Evolutionary conservation across 148 eudicot species (phyloP).

Genomic region (Rhododendron griersonianum): DNA sequence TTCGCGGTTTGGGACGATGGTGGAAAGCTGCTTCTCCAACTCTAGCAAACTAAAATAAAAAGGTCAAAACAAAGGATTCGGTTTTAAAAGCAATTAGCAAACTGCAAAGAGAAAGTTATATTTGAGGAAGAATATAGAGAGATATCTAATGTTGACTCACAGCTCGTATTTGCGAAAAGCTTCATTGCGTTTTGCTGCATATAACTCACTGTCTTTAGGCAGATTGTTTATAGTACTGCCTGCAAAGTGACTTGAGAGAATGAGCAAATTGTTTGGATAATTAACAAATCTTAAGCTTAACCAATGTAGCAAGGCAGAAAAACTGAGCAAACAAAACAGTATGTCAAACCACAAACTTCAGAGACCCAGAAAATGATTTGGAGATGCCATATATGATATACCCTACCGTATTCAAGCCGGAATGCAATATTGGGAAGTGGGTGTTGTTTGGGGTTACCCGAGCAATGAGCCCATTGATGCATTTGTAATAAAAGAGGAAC

Average conservation of each 20-base stretch:
- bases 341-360: not conserved
- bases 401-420: not conserved
- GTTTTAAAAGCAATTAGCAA: not conserved
- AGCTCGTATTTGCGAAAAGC: constrained; percentile 64
- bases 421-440: not conserved
- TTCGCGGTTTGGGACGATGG: constrained; percentile 29
- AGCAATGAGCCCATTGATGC: not conserved
- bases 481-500: not conserved
- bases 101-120: not conserved
- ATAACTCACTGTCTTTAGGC: constrained; percentile 58
- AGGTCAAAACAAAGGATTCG: not conserved
- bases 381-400: not conserved
- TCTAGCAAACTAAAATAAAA: constrained; percentile 51
- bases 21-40: constrained; percentile 67
- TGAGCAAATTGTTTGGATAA: not conserved
- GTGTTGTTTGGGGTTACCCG: not conserved
- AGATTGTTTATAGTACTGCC: constrained; percentile 38
- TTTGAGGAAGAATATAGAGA: not conserved
- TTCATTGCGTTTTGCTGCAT: constrained; percentile 59
- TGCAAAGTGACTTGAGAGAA: constrained; percentile 23
- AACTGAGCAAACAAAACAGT: not conserved
- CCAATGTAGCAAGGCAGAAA: not conserved
- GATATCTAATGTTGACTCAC: constrained; percentile 36
- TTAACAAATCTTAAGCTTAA: not conserved
- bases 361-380: not conserved